phyloP scores from a whole-genome alignment of 768 basidiomycete genomes.

The Suillus weaverae region DNA sequence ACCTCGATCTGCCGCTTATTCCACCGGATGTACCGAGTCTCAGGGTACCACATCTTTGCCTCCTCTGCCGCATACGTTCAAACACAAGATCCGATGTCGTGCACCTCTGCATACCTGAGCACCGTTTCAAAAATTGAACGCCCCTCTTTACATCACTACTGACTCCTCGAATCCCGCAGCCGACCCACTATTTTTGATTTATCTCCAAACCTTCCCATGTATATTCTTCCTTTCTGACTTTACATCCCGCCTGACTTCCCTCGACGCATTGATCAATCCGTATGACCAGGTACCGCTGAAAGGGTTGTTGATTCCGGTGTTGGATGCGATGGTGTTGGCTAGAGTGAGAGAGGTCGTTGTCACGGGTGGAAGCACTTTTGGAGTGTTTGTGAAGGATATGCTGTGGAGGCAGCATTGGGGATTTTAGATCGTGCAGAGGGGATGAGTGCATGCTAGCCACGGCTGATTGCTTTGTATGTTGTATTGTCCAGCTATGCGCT shows the following conservation, averaged over 20 bases:
- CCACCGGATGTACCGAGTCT: conserved; percentile 20
- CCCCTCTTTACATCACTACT: conserved; percentile 66
- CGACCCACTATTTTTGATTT: conserved; percentile 44
- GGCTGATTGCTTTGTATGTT: not conserved
- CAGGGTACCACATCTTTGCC: conserved; percentile 27
- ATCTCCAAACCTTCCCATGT: conserved; percentile 64
- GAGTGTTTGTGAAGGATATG: conserved; percentile 64
- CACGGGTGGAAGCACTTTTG: conserved; percentile 77
- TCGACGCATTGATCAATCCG: conserved; percentile 40
- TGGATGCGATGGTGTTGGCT: conserved; percentile 71
- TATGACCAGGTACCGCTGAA: conserved; percentile 51
- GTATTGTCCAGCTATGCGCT: not conserved
- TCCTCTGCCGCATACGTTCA: conserved; percentile 19
- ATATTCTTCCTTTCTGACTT: conserved; percentile 62
- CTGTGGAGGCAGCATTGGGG: conserved; percentile 63
- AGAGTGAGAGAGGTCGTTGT: conserved; percentile 59
- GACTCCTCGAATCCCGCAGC: conserved; percentile 44
- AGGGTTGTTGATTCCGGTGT: conserved; percentile 54
- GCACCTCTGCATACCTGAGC: conserved; percentile 34
- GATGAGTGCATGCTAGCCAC: conserved; percentile 24
- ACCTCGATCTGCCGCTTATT: conserved; percentile 18
- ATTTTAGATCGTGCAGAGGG: conserved; percentile 48
- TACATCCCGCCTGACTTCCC: conserved; percentile 21
- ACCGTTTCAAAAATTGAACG: conserved; percentile 45
- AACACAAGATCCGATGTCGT: conserved; percentile 36